Base-by-base conservation (phyloP, 2,329 filamentous ascomycete species). In the Arthrobotrys pseudoclavata region DNA sequence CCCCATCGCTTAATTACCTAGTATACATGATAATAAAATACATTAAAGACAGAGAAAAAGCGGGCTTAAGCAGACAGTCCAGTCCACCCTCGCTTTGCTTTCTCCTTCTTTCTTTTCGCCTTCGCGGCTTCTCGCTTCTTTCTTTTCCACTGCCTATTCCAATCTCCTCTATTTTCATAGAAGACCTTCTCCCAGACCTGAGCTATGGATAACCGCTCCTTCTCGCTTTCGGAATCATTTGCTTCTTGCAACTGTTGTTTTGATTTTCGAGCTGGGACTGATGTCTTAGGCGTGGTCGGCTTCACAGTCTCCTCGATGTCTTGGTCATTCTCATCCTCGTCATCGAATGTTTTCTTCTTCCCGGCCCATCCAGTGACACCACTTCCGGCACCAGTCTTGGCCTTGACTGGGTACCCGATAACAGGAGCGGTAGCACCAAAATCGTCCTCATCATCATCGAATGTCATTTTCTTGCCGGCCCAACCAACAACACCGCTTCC, bases 91-190 rank as follows among this genome's bases (percentile, higher is more conserved):
- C 72, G 72, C 42, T 70, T 76, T 18, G 29, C 66, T 18, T 42
- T 78, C 79, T 91, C 89, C 69, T 87, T 85, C 81, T 91, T 90
- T 57, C 89, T 86, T 85, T 89, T 90, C 83, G 91, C 89, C 85
- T 92, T 92, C 34, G 87, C 85, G 3, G 86, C 89, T 76, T 86
- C 84, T 85, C 90, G 91, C 79, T 88, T 86, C 69, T 90, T 85
- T 82, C 86, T 87, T 85, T 90, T 90, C 90, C 90, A 92, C 13
- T 88, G 88, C 66, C 87, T 84, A 81, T 91, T 91, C 66, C 90
- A 84, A 45, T 91, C 88, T 0, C 90, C 87, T 15, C 90, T 85
- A 79, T 90, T 88, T 80, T 91, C 88, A 87, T 89, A 91, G 83
- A 92, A 92, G 86, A 88, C 90, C 69, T 88, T 87, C 82, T 90